Percentiles rank a stretch among this genome's conserved stretches.
Evolutionary conservation across 2,329 filamentous ascomycete genomes (phyloP).

Genomic region (Aspergillus neotritici): DNA sequence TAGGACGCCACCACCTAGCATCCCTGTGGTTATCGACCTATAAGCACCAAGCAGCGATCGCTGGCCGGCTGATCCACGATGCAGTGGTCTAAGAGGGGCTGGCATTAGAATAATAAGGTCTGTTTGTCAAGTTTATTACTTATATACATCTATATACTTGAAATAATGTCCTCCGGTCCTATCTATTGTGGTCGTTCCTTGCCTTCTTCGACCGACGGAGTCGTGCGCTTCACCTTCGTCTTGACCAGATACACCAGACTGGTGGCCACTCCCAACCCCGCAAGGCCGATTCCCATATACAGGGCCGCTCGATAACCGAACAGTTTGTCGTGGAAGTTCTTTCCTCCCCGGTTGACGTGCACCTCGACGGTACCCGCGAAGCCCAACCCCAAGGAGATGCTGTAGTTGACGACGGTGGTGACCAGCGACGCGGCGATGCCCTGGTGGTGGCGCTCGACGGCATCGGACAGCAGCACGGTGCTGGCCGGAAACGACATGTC

Average conservation of each 20-base stretch:
- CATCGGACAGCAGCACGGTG: slow-evolving; percentile 55
- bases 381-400: slow-evolving; percentile 60
- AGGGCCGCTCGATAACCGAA: slow-evolving; percentile 38
- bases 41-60: too few species aligned
- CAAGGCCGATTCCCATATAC: slow-evolving; percentile 37
- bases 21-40: too few species aligned
- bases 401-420: slow-evolving; percentile 63
- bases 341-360: slow-evolving; percentile 39
- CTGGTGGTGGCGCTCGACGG: slow-evolving; percentile 43
- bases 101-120: too few species aligned
- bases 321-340: slow-evolving; percentile 27
- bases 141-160: too few species aligned
- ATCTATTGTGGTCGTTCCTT: too few species aligned
- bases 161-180: too few species aligned
- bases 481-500: slow-evolving; percentile 63
- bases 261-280: slow-evolving; percentile 22
- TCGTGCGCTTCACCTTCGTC: background rate
- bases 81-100: too few species aligned
- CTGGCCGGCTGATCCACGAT: too few species aligned
- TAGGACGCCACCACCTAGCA: too few species aligned
- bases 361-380: slow-evolving; percentile 60
- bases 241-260: slow-evolving; percentile 11
- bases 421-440: slow-evolving; percentile 53
- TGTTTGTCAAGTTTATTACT: too few species aligned
- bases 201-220: too few species aligned